A percentile compares a stretch with the other conserved stretches of the same genome.
Conservation (phyloP, 2,329 filamentous ascomycete genomes). For the Pochonia chlamydosporia region DNA sequence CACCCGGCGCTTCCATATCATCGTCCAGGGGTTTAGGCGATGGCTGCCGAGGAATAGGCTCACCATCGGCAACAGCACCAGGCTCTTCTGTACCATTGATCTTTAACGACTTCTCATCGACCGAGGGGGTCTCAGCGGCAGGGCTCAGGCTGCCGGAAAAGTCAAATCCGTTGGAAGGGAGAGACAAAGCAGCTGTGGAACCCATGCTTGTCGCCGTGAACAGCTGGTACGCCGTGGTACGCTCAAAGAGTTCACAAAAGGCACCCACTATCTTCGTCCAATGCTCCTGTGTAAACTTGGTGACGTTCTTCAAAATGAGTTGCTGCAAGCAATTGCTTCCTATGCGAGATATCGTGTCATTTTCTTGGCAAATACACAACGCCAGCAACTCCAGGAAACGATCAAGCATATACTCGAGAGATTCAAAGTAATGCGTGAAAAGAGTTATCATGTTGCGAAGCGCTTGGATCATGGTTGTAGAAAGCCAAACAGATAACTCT, state of each 20-base stretch:
- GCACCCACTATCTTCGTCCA: constrained; percentile 94
- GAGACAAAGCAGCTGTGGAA: constrained; percentile 44
- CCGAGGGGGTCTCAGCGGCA: constrained; percentile 28
- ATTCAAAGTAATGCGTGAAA: constrained; percentile 97
- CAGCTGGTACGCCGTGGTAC: constrained; percentile 89
- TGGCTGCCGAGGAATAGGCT: constrained; percentile 24
- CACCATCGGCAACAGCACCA: constrained; percentile 21
- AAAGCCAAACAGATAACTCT: constrained; percentile 96
- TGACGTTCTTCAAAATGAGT: constrained; percentile 91
- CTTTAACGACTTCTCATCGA: constrained; percentile 53
- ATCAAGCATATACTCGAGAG: constrained; percentile 95
- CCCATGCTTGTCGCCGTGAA: constrained; percentile 73
- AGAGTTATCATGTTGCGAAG: constrained; percentile 97
- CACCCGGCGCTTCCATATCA: constrained; percentile 25
- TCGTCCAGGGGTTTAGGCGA: constrained; percentile 27
- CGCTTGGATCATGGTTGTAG: constrained; percentile 98
- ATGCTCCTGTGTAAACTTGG: constrained; percentile 79
- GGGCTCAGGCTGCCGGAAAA: constrained; percentile 41
- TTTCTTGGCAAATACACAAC: constrained; percentile 97
- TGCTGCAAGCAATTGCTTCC: constrained; percentile 98
- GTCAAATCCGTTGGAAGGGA: constrained; percentile 46
- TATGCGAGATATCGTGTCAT: constrained; percentile 95
- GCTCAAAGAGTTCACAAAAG: constrained; percentile 92
- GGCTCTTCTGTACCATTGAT: constrained; percentile 48
- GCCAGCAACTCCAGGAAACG: constrained; percentile 92